These are phyloP conservation scores for Pontederia crassipes DNA, from an alignment of 176 grass and related monocot species.

Conservation along the genomic window DNA sequence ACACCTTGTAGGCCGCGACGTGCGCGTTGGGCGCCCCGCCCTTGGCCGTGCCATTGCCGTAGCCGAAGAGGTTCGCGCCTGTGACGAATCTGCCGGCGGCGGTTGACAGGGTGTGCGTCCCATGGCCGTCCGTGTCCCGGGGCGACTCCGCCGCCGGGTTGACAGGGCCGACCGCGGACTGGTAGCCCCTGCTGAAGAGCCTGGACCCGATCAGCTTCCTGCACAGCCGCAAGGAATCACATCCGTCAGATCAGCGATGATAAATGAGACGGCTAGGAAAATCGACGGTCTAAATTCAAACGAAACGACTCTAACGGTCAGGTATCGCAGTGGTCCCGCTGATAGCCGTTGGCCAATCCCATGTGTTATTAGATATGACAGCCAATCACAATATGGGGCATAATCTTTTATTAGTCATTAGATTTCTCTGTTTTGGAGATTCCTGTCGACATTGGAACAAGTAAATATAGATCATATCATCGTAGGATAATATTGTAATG, in stretches of 20 bases:
- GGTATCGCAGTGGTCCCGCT: not conserved
- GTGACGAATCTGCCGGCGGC: conserved; percentile 49
- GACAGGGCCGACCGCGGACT: conserved; percentile 21
- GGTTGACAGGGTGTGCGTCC: conserved; percentile 91
- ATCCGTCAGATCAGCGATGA: conserved; percentile 7
- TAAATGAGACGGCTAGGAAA: not conserved
- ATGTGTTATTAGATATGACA: too few relatives aligned
- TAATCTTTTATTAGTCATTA: too few relatives aligned
- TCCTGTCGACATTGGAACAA: too few relatives aligned
- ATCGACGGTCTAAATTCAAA: conserved; percentile 22
- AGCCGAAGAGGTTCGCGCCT: conserved; percentile 56
- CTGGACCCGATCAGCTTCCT: conserved; percentile 77
- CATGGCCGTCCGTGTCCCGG: conserved; percentile 72
- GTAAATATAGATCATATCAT: too few relatives aligned
- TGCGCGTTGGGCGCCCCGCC: conserved; percentile 55
- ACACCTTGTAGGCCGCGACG: conserved; percentile 81
- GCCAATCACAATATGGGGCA: too few relatives aligned
- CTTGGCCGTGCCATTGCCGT: conserved; percentile 79
- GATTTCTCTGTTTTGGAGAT: too few relatives aligned
- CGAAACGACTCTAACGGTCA: not conserved
- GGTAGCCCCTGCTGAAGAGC: conserved; percentile 85
- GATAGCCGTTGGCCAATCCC: too few relatives aligned
- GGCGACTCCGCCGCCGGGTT: conserved; percentile 19
- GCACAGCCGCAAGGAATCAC: not conserved
- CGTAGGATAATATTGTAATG: too few relatives aligned